Conservation (phyloP, 2,329 filamentous ascomycete genomes). For the Cladosporium phlei region DNA sequence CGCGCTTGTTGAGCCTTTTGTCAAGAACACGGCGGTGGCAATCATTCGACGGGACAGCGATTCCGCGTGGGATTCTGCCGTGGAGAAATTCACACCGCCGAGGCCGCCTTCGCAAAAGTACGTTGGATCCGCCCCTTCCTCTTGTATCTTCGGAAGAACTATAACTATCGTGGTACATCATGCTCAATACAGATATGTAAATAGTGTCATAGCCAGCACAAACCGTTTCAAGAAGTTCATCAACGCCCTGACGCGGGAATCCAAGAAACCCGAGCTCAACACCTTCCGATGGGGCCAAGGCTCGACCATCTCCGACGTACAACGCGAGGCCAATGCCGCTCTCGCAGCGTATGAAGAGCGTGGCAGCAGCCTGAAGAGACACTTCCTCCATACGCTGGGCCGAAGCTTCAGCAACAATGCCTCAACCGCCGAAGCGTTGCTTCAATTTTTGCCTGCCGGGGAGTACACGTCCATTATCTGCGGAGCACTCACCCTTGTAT, state of each 20-base stretch:
- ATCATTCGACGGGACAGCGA: conserved; percentile 3
- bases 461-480: conserved; percentile 6
- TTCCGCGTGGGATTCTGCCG: conserved; percentile 1
- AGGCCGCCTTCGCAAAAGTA: background rate
- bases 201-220: background rate
- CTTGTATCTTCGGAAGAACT: too few relatives aligned
- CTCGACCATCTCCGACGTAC: conserved; percentile 3
- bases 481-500: conserved; percentile 8
- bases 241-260: background rate
- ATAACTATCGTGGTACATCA: too few relatives aligned
- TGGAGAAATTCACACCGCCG: conserved; percentile 2
- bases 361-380: background rate
- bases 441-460: background rate
- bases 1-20: background rate
- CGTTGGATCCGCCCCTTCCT: too few relatives aligned
- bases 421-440: background rate
- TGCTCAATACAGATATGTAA: background rate
- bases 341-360: conserved; percentile 3
- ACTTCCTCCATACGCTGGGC: conserved; percentile 5
- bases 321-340: conserved; percentile 4
- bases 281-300: background rate
- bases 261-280: background rate
- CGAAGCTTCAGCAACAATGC: conserved; percentile 2
- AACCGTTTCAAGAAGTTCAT: background rate
- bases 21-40: background rate